Base-by-base conservation (phyloP, 768 basidiomycete genomes). In the Hygrocybe coccinea region DNA sequence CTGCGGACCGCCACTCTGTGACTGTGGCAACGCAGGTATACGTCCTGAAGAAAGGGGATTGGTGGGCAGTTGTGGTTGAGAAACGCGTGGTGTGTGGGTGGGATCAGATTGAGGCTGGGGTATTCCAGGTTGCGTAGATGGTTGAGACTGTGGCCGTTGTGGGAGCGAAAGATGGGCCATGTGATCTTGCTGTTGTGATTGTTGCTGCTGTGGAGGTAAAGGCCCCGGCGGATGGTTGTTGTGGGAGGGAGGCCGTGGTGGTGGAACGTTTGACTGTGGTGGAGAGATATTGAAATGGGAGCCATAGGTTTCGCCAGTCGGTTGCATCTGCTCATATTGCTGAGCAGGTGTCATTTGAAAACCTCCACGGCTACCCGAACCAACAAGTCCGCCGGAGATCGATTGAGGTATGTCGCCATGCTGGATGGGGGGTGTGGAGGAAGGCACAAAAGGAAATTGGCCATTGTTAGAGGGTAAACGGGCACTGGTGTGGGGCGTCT, bases 311-410 rank as follows among this genome's bases (percentile, higher is more conserved):
- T 74, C 70, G 44, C 52, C 41, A 52, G 58, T 59, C 59, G 73
- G 70, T 57, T 75, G 77, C 74, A 84, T 82, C 62, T 82, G 76
- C 54, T 80, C 80, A 57, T 79, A 77, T 54, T 82, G 79, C 63
- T 89, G 86, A 2, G 84, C 83, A 2, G 86, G 84, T 0, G 85
- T 86, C 11, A 76, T 64, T 25, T 77, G 76, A 61, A 84, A 82
- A 7, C 67, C 63, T 5, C 71, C 29, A 24, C 79, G 79, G 49
- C 66, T 73, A 9, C 75, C 62, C 15, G 79, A 67, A 36, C 73
- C 72, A 34, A 69, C 68, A 45, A 75, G 64, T 43, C 67, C 65
- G 17, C 67, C 62, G 15, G 71, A 59, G 55, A 76, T 73, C n/a
- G 74, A 57, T 56, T 76, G 79, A 12, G 72, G 60, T 54, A 79